Percentiles rank a stretch among this genome's conserved stretches.
These are phyloP conservation scores for Podaxis pistillaris DNA, from an alignment of 768 basidiomycete species.

Conservation along the genomic window DNA sequence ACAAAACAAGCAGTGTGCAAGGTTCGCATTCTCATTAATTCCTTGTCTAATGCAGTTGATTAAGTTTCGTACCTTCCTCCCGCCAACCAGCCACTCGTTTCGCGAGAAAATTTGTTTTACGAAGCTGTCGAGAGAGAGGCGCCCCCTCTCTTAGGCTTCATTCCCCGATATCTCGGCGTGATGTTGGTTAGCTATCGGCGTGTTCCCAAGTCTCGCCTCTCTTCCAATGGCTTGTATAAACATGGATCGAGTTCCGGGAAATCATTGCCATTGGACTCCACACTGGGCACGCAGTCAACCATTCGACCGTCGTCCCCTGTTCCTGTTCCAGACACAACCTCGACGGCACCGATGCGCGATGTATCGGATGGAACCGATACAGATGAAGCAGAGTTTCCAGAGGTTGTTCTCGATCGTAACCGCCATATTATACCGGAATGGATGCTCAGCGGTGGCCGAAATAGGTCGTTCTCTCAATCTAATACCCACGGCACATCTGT, in stretches of 20 bases:
- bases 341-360: slow-evolving; percentile 25
- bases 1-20: slow-evolving; percentile 98
- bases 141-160: slow-evolving; percentile 88
- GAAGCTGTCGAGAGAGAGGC: slow-evolving; percentile 94
- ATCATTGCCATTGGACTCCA: slow-evolving; percentile 27
- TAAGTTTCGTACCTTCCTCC: slow-evolving; percentile 22
- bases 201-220: slow-evolving; percentile 46
- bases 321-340: slow-evolving; percentile 18
- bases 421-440: slow-evolving; percentile 97
- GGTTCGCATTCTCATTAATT: slow-evolving; percentile 48
- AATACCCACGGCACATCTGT: slow-evolving; percentile 35
- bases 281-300: slow-evolving; percentile 18
- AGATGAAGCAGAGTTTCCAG: slow-evolving; percentile 85
- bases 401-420: slow-evolving; percentile 88
- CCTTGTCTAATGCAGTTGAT: slow-evolving; percentile 17
- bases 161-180: slow-evolving; percentile 97
- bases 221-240: background rate
- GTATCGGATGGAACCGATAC: slow-evolving; percentile 40
- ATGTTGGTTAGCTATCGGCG: slow-evolving; percentile 97
- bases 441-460: slow-evolving; percentile 61
- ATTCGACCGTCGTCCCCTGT: slow-evolving; percentile 16
- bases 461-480: slow-evolving; percentile 50
- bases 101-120: slow-evolving; percentile 96
- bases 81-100: slow-evolving; percentile 79
- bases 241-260: slow-evolving; percentile 15